These are phyloP conservation scores for Coelastrella sp. DNA, from an alignment of 139 green algal species.

Conservation along the genomic window DNA sequence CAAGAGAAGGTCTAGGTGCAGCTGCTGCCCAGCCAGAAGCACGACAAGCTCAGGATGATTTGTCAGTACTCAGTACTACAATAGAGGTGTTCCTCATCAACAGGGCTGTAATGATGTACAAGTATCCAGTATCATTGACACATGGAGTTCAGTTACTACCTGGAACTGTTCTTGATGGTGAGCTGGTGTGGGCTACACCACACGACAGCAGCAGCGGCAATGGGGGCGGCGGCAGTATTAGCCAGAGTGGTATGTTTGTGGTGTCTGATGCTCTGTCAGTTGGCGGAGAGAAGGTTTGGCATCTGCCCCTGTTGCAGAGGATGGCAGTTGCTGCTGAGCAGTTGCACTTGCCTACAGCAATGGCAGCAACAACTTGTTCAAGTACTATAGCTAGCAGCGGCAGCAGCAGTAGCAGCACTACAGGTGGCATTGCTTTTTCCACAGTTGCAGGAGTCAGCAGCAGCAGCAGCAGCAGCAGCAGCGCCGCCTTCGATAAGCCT, in stretches of 20 bases:
- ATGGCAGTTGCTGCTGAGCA: too few species aligned
- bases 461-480: background rate
- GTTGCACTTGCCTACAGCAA: background rate
- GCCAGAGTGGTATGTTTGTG: conserved; percentile 48
- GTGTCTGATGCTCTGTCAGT: conserved; percentile 49
- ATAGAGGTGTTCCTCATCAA: conserved; percentile 59
- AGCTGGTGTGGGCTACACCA: conserved; percentile 49
- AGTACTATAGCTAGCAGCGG: background rate
- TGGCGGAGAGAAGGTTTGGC: conserved; percentile 37
- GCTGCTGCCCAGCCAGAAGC: too few species aligned
- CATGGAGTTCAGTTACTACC: background rate
- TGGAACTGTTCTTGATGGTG: conserved; percentile 53
- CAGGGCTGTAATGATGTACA: conserved; percentile 45
- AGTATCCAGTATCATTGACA: conserved; percentile 1
- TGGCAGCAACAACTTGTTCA: background rate
- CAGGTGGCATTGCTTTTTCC: background rate
- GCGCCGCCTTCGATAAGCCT: background rate
- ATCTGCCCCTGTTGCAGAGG: conserved; percentile 36
- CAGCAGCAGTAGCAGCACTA: background rate
- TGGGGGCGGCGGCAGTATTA: background rate
- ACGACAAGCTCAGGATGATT: too few species aligned
- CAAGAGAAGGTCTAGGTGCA: too few species aligned
- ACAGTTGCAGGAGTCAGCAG: background rate
- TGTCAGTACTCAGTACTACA: too few species aligned
- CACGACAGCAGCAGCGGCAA: background rate